Base-by-base conservation (phyloP, 306 rosid genomes). In the Quercus aquifolioides region DNA sequence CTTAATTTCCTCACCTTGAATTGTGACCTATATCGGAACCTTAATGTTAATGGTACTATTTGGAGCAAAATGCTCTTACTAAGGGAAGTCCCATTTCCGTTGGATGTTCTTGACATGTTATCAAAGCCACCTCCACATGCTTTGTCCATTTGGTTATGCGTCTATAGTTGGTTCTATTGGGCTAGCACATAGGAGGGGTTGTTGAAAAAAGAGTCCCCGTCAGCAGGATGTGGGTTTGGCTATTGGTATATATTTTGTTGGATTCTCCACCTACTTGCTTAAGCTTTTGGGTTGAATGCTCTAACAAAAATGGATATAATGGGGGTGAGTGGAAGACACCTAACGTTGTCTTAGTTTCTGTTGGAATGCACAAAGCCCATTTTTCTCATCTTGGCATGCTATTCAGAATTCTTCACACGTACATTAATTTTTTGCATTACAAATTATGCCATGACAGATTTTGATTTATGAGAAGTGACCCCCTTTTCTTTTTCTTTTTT, bases 401-500 rank as follows among this genome's bases (percentile, higher is more conserved):
- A 2, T 46, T 46, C 17, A 12, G 54, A 7, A 38, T 38, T 38
- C 12, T 19, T 57, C 33, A 62, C 69, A 15, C 2, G 20, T 63
- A 15, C 41, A 63, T 65, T 13, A 17, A 17, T 33, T 14, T 3
- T 67, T 33, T 67, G 49, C 49, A 31, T 67, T 49, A 67, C 17
- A 18, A 67, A 67, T 21, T 59, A 23, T 3, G 11, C 23, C 19
- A 67, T 67, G 60, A 73, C 51, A 23, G 51, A 71, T 85, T 23
- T 19, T 18, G 15, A 7, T 67, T 67, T 33, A 31, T 5, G 25
- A 65, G 71, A 65, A 65, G 23, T 67, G 71, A 67, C 25, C 15
- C 35, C 20, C 11, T 31, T 51, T 76, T 67, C 59, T 51, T 79
- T 60, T 78, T 60, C 52, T 67, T 56, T 76, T 58, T 71, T 54